phyloP scores from a whole-genome alignment of 768 basidiomycete species.

The Leccinum broughii region DNA sequence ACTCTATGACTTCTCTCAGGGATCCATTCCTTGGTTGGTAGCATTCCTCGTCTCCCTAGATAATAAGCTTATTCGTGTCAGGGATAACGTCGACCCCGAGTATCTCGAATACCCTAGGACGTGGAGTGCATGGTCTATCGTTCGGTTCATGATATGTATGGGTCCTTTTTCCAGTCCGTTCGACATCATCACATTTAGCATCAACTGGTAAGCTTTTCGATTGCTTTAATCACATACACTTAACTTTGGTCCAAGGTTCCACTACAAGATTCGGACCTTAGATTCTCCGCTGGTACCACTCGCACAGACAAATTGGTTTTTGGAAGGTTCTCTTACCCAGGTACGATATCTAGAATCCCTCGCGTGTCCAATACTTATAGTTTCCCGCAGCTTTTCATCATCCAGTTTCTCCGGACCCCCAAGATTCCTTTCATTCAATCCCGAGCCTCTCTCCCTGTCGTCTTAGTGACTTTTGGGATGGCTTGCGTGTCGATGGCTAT shows the following conservation, averaged over 20 bases:
- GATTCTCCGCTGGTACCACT: constrained; percentile 32
- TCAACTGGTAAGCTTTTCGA: constrained; percentile 31
- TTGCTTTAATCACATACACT: not conserved
- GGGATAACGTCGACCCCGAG: constrained; percentile 41
- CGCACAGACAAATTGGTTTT: constrained; percentile 39
- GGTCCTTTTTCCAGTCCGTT: constrained; percentile 40
- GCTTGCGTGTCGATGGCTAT: constrained; percentile 35
- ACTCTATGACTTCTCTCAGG: constrained; percentile 39
- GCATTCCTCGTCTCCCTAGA: not conserved
- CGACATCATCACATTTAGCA: constrained; percentile 32
- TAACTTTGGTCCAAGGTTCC: constrained; percentile 25
- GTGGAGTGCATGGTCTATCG: constrained; percentile 36
- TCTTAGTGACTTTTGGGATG: constrained; percentile 32
- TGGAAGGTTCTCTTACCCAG: constrained; percentile 38
- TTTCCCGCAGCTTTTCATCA: constrained; percentile 29
- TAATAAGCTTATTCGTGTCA: constrained; percentile 12
- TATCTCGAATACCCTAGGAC: constrained; percentile 33
- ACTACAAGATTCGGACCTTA: constrained; percentile 29
- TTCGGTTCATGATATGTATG: constrained; percentile 37
- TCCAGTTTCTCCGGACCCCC: constrained; percentile 33
- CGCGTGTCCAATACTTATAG: not conserved
- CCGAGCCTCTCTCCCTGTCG: constrained; percentile 29
- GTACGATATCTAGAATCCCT: constrained; percentile 15
- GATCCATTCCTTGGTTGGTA: constrained; percentile 36
- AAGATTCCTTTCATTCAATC: constrained; percentile 35